These are phyloP conservation scores for Thalassiosira profunda DNA, from an alignment of 108 stramenopile species.

Conservation along the genomic window DNA sequence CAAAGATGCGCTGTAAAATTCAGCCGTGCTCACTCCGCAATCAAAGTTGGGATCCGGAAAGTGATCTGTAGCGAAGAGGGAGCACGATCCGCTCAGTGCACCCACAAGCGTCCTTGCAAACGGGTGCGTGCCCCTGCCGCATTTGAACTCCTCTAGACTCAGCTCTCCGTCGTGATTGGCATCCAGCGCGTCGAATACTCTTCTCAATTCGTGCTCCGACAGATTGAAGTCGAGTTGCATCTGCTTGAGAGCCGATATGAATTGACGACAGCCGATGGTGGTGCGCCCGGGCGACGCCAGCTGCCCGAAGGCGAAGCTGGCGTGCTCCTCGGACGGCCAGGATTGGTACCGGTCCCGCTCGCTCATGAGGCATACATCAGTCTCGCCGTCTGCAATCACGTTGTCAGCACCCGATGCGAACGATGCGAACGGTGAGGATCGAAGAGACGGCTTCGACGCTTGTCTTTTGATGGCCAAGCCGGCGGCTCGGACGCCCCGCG, in stretches of 20 bases:
- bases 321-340: slow-evolving; percentile 33
- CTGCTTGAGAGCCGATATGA: background rate
- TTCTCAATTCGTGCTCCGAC: slow-evolving; percentile 16
- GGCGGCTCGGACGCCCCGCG: too few species aligned
- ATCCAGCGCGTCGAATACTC: slow-evolving; percentile 33
- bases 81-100: slow-evolving; percentile 6
- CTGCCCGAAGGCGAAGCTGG: slow-evolving; percentile 14
- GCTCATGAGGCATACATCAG: background rate
- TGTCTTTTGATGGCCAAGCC: too few species aligned
- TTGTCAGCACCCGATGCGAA: background rate
- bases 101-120: slow-evolving; percentile 16
- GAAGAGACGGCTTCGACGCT: too few species aligned
- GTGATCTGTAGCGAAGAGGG: background rate
- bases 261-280: slow-evolving; percentile 7
- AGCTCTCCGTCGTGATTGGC: slow-evolving; percentile 26
- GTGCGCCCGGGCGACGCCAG: slow-evolving; percentile 11
- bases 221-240: slow-evolving; percentile 30
- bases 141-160: slow-evolving; percentile 25
- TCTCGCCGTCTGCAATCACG: background rate
- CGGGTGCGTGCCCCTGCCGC: slow-evolving; percentile 9
- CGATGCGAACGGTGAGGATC: background rate
- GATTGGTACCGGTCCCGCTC: slow-evolving; percentile 12
- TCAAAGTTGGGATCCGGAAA: slow-evolving; percentile 13
- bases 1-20: slow-evolving; percentile 21
- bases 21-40: slow-evolving; percentile 4